Base-by-base conservation (phyloP, 73 alveolate genomes). In the Tetrahymena malaccensis region DNA sequence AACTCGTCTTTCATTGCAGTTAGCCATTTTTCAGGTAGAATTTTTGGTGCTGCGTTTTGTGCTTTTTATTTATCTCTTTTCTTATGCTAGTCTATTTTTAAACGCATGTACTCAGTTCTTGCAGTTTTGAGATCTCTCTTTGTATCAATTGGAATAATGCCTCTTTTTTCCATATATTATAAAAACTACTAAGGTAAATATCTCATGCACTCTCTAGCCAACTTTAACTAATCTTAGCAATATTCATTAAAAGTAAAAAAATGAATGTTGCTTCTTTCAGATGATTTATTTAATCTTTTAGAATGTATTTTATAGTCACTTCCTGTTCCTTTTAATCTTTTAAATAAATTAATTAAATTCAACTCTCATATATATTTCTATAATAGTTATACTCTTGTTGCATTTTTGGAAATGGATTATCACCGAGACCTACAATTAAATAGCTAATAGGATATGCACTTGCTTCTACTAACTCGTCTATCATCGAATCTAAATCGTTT, bases 361-460 rank as follows among this genome's bases (percentile, higher is more conserved):
- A 40, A 70, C n/a, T 16, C 17, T 7, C 17, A 70, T 9, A 1
- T 31, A 58, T 27, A 0, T 27, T 22, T 25, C 89, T 27, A 70
- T n/a, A 70, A 70, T 40, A 37, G 0, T 99, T 99, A 96, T 99
- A 99, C 93, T 98, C 95, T 6, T 94, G 94, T 38, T 97, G 97
- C 99, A 99, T 99, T 55, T 96, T 97, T 9, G 97, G 38, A 96
- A 99, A 99, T 95, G 98, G 99, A 22, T 97, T 99, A 27, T 97
- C 95, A 0, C 99, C 99, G 34, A 99, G 98, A 35, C 99, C 99
- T 34, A 99, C 98, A 93, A 99, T 98, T 83, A 99, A 97, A 33
- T 98, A 98, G 55, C 98, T 94, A 34, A 99, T 93, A 58, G 99
- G 99, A 38, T 97, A 96, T 40, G 95, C 94, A 34, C 99, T 96